A percentile compares a stretch with the other conserved stretches of the same genome.
These are phyloP conservation scores for Boletus eberwhitei DNA, from an alignment of 768 basidiomycete species.

Conservation along the genomic window DNA sequence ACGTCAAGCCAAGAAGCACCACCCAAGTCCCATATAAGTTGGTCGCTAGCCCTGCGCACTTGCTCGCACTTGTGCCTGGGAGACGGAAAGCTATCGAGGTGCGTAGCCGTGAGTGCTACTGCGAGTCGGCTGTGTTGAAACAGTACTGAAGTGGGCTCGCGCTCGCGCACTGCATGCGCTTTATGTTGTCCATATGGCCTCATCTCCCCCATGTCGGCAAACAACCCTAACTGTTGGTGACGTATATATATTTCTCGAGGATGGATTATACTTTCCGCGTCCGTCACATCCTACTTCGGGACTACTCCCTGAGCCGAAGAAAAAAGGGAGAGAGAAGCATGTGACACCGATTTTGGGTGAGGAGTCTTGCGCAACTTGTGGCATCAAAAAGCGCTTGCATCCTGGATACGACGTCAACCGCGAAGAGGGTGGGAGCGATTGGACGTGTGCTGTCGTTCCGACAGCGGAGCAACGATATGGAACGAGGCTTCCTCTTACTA, in stretches of 20 bases:
- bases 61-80: constrained; percentile 37
- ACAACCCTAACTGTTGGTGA: constrained; percentile 38
- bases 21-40: constrained; percentile 38
- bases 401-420: constrained; percentile 21
- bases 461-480: constrained; percentile 18
- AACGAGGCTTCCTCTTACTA: constrained; percentile 14
- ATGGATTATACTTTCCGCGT: constrained; percentile 38
- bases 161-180: constrained; percentile 39
- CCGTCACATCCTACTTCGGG: constrained; percentile 13
- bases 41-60: constrained; percentile 32
- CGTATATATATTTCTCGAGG: constrained; percentile 44
- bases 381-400: constrained; percentile 29
- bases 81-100: constrained; percentile 51
- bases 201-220: constrained; percentile 16
- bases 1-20: constrained; percentile 33
- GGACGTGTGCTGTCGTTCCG: constrained; percentile 28
- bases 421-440: constrained; percentile 14
- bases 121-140: neutral
- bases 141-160: constrained; percentile 39
- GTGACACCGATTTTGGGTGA: constrained; percentile 18
- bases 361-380: constrained; percentile 27
- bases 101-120: constrained; percentile 8
- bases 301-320: constrained; percentile 17
- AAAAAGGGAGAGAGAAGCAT: constrained; percentile 26
- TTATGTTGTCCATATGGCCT: constrained; percentile 31